Percentiles rank a stretch among this genome's conserved stretches.
Conservation (phyloP, 352 stramenopile species). For the Pythium dissimile region DNA sequence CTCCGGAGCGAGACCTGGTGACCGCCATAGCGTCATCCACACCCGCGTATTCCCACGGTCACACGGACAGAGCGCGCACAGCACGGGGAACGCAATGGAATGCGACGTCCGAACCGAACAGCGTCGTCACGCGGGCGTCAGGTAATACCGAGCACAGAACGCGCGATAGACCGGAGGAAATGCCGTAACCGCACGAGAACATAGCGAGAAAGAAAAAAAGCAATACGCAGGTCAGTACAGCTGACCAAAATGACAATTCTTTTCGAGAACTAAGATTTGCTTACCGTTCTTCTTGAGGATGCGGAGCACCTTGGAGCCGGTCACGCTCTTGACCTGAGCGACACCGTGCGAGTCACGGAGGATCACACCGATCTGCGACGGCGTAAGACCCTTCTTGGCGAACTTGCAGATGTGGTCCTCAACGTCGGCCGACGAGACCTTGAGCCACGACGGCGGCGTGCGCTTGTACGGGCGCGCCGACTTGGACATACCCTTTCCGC, state of each 20-base stretch:
- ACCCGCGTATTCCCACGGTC: conserved; percentile 85
- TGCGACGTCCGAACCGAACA: conserved; percentile 24
- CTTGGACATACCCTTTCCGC: conserved; percentile 99
- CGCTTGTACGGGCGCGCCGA: conserved; percentile 99
- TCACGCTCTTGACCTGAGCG: conserved; percentile 98
- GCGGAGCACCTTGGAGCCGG: conserved; percentile 98
- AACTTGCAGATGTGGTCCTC: conserved; percentile 99
- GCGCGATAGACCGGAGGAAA: not conserved
- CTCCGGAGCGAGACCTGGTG: conserved; percentile 94
- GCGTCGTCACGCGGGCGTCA: conserved; percentile 63
- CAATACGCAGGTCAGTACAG: conserved; percentile 23
- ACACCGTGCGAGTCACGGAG: conserved; percentile 99
- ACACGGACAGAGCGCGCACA: conserved; percentile 51
- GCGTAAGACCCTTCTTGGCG: conserved; percentile 98
- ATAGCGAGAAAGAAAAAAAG: conserved; percentile 20
- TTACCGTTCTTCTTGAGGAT: conserved; percentile 99
- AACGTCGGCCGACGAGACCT: conserved; percentile 95
- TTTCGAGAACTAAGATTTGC: conserved; percentile 11
- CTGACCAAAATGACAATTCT: not conserved
- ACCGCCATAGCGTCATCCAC: not conserved
- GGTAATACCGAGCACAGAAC: conserved; percentile 69
- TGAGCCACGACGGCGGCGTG: conserved; percentile 98
- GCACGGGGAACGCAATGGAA: conserved; percentile 7
- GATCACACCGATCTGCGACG: conserved; percentile 99
- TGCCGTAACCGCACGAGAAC: conserved; percentile 5